Evolutionary conservation across 2,329 filamentous ascomycete genomes (phyloP).

Genomic region (Paecilomyces fulvus): DNA sequence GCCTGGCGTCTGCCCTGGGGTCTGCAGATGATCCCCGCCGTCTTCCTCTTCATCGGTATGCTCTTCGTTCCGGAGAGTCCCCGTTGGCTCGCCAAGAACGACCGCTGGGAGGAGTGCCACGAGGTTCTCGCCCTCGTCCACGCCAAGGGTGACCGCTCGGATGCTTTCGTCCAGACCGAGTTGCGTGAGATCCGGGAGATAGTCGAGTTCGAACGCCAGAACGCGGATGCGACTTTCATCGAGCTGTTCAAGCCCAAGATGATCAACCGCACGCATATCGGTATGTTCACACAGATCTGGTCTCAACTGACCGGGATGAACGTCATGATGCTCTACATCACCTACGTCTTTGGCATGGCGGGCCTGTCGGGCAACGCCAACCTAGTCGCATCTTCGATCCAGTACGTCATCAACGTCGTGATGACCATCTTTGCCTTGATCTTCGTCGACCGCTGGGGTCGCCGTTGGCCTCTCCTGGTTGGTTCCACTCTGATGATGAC

Average conservation of each 20-base stretch:
- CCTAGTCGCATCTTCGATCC: slow-evolving; percentile 59
- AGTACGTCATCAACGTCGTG: slow-evolving; percentile 70
- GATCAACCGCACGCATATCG: slow-evolving; percentile 64
- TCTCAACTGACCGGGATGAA: slow-evolving; percentile 71
- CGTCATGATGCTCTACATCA: slow-evolving; percentile 65
- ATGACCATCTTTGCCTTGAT: slow-evolving; percentile 71
- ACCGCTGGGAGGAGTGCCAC: slow-evolving; percentile 57
- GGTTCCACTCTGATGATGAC: slow-evolving; percentile 56
- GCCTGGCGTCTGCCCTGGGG: slow-evolving; percentile 60
- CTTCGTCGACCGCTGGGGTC: slow-evolving; percentile 68
- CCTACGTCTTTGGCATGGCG: slow-evolving; percentile 65
- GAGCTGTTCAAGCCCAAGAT: slow-evolving; percentile 67
- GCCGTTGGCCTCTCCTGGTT: slow-evolving; percentile 57
- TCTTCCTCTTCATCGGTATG: slow-evolving; percentile 45
- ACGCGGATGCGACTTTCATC: slow-evolving; percentile 60
- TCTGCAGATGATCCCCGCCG: slow-evolving; percentile 49
- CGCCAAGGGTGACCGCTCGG: slow-evolving; percentile 36
- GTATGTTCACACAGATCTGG: slow-evolving; percentile 67
- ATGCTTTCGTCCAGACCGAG: slow-evolving; percentile 47
- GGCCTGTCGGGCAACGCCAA: slow-evolving; percentile 52
- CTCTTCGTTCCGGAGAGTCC: slow-evolving; percentile 56
- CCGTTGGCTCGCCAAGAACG: slow-evolving; percentile 57
- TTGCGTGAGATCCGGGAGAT: slow-evolving; percentile 64
- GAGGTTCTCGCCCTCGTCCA: slow-evolving; percentile 50
- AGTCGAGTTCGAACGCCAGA: slow-evolving; percentile 63